Evolutionary conservation across 805 yeast genomes (phyloP).

Genomic region (Kodamaea restingae): DNA sequence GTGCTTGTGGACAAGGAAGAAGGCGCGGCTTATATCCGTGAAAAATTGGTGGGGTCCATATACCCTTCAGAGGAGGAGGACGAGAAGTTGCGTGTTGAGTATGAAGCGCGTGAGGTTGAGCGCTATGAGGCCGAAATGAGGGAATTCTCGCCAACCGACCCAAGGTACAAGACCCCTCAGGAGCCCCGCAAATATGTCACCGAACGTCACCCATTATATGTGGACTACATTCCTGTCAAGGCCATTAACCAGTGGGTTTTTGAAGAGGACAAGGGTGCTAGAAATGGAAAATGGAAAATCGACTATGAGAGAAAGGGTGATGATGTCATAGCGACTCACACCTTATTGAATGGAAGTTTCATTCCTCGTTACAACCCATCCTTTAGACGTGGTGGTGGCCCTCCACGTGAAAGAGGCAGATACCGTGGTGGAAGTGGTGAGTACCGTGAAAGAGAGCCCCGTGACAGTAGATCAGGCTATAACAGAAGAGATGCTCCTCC

Average conservation of each 20-base stretch:
- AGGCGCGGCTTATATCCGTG: constrained; percentile 37
- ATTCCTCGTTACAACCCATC: constrained; percentile 13
- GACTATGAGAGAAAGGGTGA: constrained; percentile 32
- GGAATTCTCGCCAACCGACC: constrained; percentile 14
- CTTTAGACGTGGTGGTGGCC: constrained; percentile 7
- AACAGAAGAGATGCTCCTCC: constrained; percentile 5
- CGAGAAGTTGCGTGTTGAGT: constrained; percentile 14
- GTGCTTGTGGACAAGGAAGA: constrained; percentile 37
- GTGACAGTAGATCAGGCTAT: constrained; percentile 2
- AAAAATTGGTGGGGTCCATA: constrained; percentile 28
- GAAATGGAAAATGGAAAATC: constrained; percentile 44
- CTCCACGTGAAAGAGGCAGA: constrained; percentile 9
- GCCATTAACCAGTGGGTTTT: constrained; percentile 45
- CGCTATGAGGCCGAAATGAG: constrained; percentile 14
- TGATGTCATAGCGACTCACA: constrained; percentile 31
- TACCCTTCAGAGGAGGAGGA: constrained; percentile 32
- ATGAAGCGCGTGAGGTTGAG: constrained; percentile 17
- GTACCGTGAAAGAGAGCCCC: constrained; percentile 7
- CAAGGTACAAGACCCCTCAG: constrained; percentile 12
- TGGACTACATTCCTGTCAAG: constrained; percentile 44
- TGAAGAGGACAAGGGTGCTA: constrained; percentile 43
- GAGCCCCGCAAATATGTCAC: constrained; percentile 16
- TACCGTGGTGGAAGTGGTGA: constrained; percentile 10
- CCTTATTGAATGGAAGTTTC: constrained; percentile 20
- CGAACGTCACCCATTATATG: constrained; percentile 27